phyloP scores from a whole-genome alignment of 2,329 filamentous ascomycete genomes.

The Trichoderma arundinaceum region DNA sequence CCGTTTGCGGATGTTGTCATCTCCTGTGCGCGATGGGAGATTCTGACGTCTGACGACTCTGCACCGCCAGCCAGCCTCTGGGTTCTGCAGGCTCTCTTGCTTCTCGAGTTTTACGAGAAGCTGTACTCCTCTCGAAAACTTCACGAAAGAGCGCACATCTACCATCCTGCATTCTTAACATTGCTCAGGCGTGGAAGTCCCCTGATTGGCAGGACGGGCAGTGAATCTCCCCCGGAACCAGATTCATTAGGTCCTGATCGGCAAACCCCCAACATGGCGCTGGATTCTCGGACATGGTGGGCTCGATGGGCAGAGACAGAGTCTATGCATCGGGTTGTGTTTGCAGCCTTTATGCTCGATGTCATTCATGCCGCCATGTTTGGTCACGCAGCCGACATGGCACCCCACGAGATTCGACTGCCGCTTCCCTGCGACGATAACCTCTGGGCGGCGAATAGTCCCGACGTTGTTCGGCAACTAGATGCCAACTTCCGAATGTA shows the following conservation, averaged over 20 bases:
- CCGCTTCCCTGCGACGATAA: constrained; percentile 87
- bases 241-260: constrained; percentile 41
- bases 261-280: constrained; percentile 44
- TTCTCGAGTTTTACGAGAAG: constrained; percentile 91
- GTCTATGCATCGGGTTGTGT: constrained; percentile 83
- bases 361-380: constrained; percentile 92
- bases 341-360: constrained; percentile 88
- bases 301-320: constrained; percentile 88
- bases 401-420: constrained; percentile 84
- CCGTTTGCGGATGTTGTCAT: constrained; percentile 66
- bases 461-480: constrained; percentile 75
- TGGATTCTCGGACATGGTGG: constrained; percentile 68
- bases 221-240: constrained; percentile 75
- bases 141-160: constrained; percentile 88
- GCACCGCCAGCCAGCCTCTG: constrained; percentile 83
- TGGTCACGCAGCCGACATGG: constrained; percentile 88
- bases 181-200: constrained; percentile 86
- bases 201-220: constrained; percentile 77
- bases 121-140: constrained; percentile 82
- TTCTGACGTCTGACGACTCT: constrained; percentile 82
- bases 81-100: constrained; percentile 83
- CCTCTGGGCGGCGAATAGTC: constrained; percentile 81
- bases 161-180: constrained; percentile 84
- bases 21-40: constrained; percentile 77
- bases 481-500: constrained; percentile 79